Evolutionary conservation across 2,329 filamentous ascomycete genomes (phyloP), one percentile per base, ranked within the genome.

Genomic region (Trichoderma sp.): DNA sequence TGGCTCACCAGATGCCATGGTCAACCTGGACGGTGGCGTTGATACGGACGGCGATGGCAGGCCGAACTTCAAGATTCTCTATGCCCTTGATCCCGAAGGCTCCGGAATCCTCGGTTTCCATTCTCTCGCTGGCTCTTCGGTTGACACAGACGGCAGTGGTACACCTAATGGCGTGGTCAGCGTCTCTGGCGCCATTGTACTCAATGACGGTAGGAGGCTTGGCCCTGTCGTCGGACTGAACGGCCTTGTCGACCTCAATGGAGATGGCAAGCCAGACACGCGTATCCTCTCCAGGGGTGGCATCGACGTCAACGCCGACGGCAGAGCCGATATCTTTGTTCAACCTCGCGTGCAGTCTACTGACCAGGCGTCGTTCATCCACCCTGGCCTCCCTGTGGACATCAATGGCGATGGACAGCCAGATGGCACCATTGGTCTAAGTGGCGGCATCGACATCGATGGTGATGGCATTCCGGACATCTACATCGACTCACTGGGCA

Each of bases 231-330:
- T 64, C 28, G 64, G 43, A 1, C 44, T 51, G 0, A 30, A 45
- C 15, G 51, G 54, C 3, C 15, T 19, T 45, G 50, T 63, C 2
- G 60, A 63, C 30, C 24, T 51, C 2, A 61, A 61, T n/a, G 57
- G 57, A 21, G 63, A 65, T 43, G 57, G 57, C 57, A 61, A 24
- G 28, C 28, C 57, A 14, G 57, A 61, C 24, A 50, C 45, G 19
- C 19, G 4, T 17, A 41, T 61, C 26, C 12, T 14, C 3, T 24
- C 57, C 4, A 21, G 41, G 10, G 47, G 50, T 12, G 21, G 28
- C 45, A 30, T 61, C 21, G 57, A 61, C 50, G 12, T 43, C 5
- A 26, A 61, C 28, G 57, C 45, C 30, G 63, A 65, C 26, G 56
- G 56, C 21, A 54, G 44, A 21, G 51, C 58, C 26, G 64, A 66